Evolutionary conservation across 2,329 filamentous ascomycete genomes (phyloP), one percentile per base, ranked within the genome.

Genomic region (Phaeosphaeria sp.): DNA sequence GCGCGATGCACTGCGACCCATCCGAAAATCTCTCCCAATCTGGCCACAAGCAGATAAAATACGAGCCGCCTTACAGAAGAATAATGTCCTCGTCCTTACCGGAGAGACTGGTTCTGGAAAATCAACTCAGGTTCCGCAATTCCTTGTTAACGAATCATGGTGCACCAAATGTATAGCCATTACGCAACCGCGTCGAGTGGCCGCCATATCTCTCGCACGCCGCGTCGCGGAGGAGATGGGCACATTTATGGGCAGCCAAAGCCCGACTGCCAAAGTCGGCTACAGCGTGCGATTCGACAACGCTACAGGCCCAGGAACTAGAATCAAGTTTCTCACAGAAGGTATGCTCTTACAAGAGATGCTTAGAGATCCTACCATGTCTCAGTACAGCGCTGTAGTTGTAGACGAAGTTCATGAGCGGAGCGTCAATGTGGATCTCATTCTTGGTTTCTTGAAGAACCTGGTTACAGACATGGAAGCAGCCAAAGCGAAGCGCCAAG

Each of bases 321-420:
- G 85, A 69, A 90, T 99, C 78, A 98, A 98, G 73, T 99, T 93
- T 69, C 81, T 99, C 62, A 99, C 95, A 0, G 96, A 99, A 77
- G 95, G 95, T 69, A 98, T 97, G 89, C 82, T 99, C 51, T 83
- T 99, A 15, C 93, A 98, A 75, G 96, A 99, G 77, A 89, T 99
- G 77, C 78, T 99, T 58, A 85, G 90, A 52, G 95, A 99, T 75
- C 91, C 92, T 1, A 84, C 89, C 69, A 83, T 99, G 71, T 86
- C 85, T 30, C 88, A 91, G 72, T 99, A 99, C 74, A 96, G 92
- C 69, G 93, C 90, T 3, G 84, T 99, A 0, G 85, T 99, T 18
- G 92, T 99, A 7, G 95, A 99, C 77, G 95, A 99, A 77, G 95
- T 99, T 13, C 95, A 99, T 80, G 95, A 99, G 80, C 85, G 95